Evolutionary conservation across 208 protist genomes (phyloP).

Genomic region (Chromosphaera perkinsii): DNA sequence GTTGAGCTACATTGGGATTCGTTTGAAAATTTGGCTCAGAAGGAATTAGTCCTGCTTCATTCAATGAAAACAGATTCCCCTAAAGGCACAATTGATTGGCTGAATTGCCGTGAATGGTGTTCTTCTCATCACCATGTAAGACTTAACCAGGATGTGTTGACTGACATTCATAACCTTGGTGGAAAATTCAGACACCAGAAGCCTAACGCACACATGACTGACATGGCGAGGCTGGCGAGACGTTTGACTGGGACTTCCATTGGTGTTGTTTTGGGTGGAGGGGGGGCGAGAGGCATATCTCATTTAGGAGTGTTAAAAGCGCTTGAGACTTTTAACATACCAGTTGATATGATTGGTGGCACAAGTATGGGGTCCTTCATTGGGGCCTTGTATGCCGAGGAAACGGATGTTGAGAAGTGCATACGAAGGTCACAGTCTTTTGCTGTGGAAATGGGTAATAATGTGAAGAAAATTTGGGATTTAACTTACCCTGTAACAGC

Average conservation of each 20-base stretch:
- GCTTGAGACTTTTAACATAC: constrained; percentile 8
- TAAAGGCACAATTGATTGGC: constrained; percentile 10
- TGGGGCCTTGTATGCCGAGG: constrained; percentile 12
- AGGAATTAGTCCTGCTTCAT: constrained; percentile 35
- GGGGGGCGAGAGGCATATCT: constrained; percentile 32
- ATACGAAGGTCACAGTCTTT: too few species aligned
- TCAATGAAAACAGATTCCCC: not conserved
- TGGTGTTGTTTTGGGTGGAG: constrained; percentile 38
- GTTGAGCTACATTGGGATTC: constrained; percentile 6
- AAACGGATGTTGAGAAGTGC: constrained; percentile 4
- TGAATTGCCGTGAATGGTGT: constrained; percentile 11
- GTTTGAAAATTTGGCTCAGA: constrained; percentile 13
- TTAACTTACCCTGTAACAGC: constrained; percentile 26
- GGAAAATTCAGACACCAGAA: constrained; percentile 4
- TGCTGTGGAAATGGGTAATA: constrained; percentile 1
- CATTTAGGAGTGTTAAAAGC: constrained; percentile 34
- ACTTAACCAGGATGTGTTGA: not conserved
- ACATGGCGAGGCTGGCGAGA: constrained; percentile 11
- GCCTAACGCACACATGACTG: not conserved
- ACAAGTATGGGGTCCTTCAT: constrained; percentile 37
- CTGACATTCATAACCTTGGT: not conserved
- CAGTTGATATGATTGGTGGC: constrained; percentile 36
- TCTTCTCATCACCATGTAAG: constrained; percentile 29
- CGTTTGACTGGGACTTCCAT: constrained; percentile 18
- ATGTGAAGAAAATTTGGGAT: constrained; percentile 10